Evolutionary conservation across 306 rosid genomes (phyloP).

Genomic region (Cucurbita maxima): DNA sequence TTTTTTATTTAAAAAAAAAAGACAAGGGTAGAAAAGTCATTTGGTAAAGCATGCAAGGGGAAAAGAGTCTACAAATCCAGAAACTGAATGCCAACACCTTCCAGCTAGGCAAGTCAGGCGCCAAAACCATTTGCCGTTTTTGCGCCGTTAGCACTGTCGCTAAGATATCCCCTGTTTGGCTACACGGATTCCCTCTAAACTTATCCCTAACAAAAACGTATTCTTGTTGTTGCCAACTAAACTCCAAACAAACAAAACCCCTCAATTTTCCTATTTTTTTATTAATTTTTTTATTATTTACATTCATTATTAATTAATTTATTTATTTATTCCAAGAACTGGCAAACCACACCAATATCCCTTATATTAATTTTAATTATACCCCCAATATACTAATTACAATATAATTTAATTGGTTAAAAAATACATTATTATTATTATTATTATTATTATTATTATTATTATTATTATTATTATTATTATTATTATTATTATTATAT

Average conservation of each 20-base stretch:
- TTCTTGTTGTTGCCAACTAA: background rate
- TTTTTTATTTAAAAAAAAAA: too few relatives aligned
- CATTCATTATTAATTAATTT: too few relatives aligned
- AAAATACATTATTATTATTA: too few relatives aligned
- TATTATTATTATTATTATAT: too few relatives aligned
- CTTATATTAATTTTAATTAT: background rate
- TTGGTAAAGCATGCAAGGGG: slow-evolving; percentile 1
- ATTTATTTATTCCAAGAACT: background rate
- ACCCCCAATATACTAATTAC: background rate
- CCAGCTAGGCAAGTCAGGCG: slow-evolving; percentile 14
- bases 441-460: too few relatives aligned
- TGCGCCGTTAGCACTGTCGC: background rate
- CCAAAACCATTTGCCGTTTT: slow-evolving; percentile 8
- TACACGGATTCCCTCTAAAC: background rate
- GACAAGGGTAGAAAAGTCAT: background rate
- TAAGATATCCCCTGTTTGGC: slow-evolving; percentile 3
- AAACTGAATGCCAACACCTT: slow-evolving; percentile 14
- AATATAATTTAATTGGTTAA: too few relatives aligned
- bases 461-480: too few relatives aligned
- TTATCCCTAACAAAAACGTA: background rate
- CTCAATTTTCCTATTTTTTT: background rate
- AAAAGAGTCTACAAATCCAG: slow-evolving; percentile 13
- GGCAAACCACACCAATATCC: background rate
- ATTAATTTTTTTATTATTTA: background rate
- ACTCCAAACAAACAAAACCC: background rate